Percentiles rank a stretch among this genome's conserved stretches.
phyloP scores from a whole-genome alignment of 768 basidiomycete genomes.

The Mycena vulgaris region DNA sequence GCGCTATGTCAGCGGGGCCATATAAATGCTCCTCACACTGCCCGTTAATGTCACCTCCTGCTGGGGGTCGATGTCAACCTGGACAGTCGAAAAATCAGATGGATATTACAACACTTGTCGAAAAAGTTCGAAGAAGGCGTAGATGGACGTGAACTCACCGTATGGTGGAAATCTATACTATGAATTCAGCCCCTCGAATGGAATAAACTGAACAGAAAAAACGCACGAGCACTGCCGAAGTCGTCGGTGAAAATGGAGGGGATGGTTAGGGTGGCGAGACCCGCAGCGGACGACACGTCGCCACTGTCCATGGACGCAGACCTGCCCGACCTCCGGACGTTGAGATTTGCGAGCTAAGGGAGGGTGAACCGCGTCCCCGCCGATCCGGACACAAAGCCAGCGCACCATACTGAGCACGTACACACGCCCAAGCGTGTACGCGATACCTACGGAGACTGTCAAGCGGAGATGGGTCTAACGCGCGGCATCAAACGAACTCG shows the following conservation, averaged over 20 bases:
- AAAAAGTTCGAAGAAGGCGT: neutral
- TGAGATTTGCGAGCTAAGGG: slow-evolving; percentile 29
- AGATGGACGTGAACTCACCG: slow-evolving; percentile 16
- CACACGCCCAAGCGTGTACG: slow-evolving; percentile 24
- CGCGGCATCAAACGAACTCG: slow-evolving; percentile 13
- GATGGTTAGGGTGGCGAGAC: slow-evolving; percentile 19
- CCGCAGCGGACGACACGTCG: slow-evolving; percentile 7
- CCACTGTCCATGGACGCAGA: slow-evolving; percentile 6
- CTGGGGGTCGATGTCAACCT: slow-evolving; percentile 6
- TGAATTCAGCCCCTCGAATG: slow-evolving; percentile 11
- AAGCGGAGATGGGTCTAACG: slow-evolving; percentile 6
- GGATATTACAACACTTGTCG: slow-evolving; percentile 10
- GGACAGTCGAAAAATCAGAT: slow-evolving; percentile 20
- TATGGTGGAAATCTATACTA: slow-evolving; percentile 17
- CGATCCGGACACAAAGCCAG: slow-evolving; percentile 5
- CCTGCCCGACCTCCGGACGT: slow-evolving; percentile 26
- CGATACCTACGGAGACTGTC: slow-evolving; percentile 22
- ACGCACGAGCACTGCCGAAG: slow-evolving; percentile 8
- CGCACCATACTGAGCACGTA: slow-evolving; percentile 30
- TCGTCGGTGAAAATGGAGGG: slow-evolving; percentile 2
- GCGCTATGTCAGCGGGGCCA: slow-evolving; percentile 11
- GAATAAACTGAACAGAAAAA: slow-evolving; percentile 12
- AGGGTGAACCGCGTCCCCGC: slow-evolving; percentile 4
- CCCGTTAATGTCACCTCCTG: slow-evolving; percentile 14
- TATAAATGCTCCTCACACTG: slow-evolving; percentile 20